Conservation (phyloP, 495 filamentous ascomycete species). For the Penicilliopsis zonata region DNA sequence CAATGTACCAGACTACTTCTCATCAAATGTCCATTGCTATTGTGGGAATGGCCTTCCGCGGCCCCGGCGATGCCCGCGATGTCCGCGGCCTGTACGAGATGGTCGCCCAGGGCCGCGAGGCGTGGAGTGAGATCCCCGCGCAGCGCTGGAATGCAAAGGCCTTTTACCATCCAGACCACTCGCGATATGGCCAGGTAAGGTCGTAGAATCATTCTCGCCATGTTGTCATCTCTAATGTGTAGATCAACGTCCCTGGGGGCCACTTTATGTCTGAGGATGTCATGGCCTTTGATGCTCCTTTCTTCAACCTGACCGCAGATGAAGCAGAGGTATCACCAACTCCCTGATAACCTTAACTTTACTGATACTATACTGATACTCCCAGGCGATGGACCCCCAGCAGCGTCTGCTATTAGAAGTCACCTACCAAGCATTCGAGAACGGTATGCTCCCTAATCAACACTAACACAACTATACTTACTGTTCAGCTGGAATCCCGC, state of each 20-base stretch:
- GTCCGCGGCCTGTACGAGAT: slow-evolving; percentile 46
- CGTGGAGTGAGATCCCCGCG: slow-evolving; percentile 35
- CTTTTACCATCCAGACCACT: slow-evolving; percentile 43
- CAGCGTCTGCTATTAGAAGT: slow-evolving; percentile 45
- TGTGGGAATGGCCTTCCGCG: slow-evolving; percentile 48
- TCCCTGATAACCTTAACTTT: background rate
- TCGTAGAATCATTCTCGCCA: background rate
- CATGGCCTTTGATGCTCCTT: slow-evolving; percentile 33
- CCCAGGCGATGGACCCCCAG: slow-evolving; percentile 33
- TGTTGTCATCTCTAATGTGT: background rate
- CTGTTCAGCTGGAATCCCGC: slow-evolving; percentile 17
- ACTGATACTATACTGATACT: background rate
- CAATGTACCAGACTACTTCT: too few species aligned
- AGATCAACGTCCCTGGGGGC: slow-evolving; percentile 9
- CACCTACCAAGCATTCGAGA: slow-evolving; percentile 47
- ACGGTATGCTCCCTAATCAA: slow-evolving; percentile 3
- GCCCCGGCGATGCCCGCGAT: slow-evolving; percentile 39
- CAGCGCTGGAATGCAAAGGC: slow-evolving; percentile 38
- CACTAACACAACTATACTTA: background rate
- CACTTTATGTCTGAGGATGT: slow-evolving; percentile 32
- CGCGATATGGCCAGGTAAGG: background rate
- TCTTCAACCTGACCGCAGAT: slow-evolving; percentile 37
- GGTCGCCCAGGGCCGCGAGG: slow-evolving; percentile 34
- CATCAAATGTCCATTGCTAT: slow-evolving; percentile 43
- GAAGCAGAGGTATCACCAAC: slow-evolving; percentile 31